Evolutionary conservation across 257 asterid species (phyloP), one percentile per base, ranked within the genome.

Genomic region (Gentiana macrophylla): DNA sequence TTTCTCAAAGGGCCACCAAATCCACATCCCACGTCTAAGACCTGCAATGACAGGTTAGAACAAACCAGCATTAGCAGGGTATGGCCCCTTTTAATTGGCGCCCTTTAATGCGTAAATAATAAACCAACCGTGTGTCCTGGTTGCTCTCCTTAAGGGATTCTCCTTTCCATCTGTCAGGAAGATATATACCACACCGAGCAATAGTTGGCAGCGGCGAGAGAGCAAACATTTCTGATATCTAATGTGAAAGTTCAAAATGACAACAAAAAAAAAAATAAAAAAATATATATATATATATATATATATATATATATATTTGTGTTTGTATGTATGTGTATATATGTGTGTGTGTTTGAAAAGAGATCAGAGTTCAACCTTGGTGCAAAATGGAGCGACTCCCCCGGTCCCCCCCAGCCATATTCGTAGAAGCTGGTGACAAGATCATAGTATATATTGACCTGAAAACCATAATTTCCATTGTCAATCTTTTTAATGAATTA

Each of bases 1-100:
- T 91, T 95, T 76, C 96, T 73, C 71, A 91, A 67, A 24, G 98
- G 98, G 8, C 98, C 98, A 41, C 98, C 98, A 68, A 91, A 83
- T 72, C 98, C 98, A 70, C 98, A 91, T 56, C 98, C 98, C 33
- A 87, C 96, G 66, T 91, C 98, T 85, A 91, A 81, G 70, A 86
- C 98, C 98, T 90, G 72, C 46, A 71, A 32, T 66, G 24, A 75
- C 8, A 8, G 15, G 33, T 38, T 8, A 37, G 35, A 57, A 37
- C 32, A 2, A 49, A 15, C 0, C 32, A 24, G 9, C 46, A 41
- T 41, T 41, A 41, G 6, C 9, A 4, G 1, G 5, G 46, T 41
- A 41, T 5, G 5, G 49, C 49, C n/a, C 37, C 53, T 13, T 34
- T 49, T 45, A 6, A 4, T 6, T 49, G 48, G 37, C 46, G 44